Conservation (phyloP, 192 early-diverging fungal genomes). For the Coemansia sp. region DNA sequence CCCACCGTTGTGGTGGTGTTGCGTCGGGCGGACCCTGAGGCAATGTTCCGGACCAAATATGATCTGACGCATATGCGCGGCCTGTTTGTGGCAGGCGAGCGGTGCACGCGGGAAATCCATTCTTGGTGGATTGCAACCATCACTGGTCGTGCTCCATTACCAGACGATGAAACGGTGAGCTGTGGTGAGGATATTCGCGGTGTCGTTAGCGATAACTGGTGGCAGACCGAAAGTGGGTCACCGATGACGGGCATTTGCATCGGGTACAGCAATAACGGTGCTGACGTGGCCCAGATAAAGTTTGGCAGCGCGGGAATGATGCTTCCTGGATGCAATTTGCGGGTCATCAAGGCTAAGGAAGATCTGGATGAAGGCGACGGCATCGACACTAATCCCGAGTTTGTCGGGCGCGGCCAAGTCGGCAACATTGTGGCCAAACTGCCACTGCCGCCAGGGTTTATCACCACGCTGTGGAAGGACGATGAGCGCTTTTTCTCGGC, state of each 20-base stretch:
- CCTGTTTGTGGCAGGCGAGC: conserved; percentile 79
- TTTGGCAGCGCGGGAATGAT: conserved; percentile 78
- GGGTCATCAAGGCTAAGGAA: conserved; percentile 59
- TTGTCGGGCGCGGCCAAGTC: conserved; percentile 60
- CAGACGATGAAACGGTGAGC: conserved; percentile 8
- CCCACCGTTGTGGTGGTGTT: conserved; percentile 85
- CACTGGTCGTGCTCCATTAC: conserved; percentile 22
- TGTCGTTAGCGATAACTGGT: conserved; percentile 82
- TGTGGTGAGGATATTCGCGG: conserved; percentile 35
- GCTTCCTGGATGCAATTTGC: conserved; percentile 74
- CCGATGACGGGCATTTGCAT: conserved; percentile 75
- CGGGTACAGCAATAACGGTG: conserved; percentile 49
- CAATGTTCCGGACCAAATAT: conserved; percentile 56
- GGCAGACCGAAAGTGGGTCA: conserved; percentile 86
- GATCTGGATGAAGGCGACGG: conserved; percentile 48
- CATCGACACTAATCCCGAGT: conserved; percentile 34
- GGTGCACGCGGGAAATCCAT: conserved; percentile 78
- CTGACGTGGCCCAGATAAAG: conserved; percentile 46
- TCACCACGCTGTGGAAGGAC: conserved; percentile 80
- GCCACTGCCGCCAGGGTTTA: conserved; percentile 77
- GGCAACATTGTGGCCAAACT: conserved; percentile 78
- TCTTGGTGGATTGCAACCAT: conserved; percentile 55
- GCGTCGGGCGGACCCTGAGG: conserved; percentile 74
- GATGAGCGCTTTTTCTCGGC: conserved; percentile 64
- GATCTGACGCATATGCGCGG: conserved; percentile 64